Base-by-base conservation (phyloP, 1,284 basidiomycete genomes). In the Trichosporon coremiiforme region DNA sequence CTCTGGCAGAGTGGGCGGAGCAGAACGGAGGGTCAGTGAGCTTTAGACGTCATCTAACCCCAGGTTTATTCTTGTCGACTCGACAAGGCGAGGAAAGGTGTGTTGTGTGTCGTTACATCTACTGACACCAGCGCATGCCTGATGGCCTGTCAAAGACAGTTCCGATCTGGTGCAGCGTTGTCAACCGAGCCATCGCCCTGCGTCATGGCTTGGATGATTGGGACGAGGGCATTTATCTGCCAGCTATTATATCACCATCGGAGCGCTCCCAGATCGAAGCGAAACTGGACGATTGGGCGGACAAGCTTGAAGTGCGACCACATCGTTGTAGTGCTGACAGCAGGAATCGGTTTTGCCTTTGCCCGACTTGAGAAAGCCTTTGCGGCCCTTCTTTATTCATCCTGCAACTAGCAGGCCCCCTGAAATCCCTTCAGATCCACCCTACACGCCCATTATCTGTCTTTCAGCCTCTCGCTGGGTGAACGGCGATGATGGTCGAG, bases 131-230 rank as follows among this genome's bases (percentile, higher is more conserved):
- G 84, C 89, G 93, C 15, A 91, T 96, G 74, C 96, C 96, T 0
- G 96, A 99, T 77, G 94, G 95, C 0, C 85, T 98, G 0, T 92
- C 92, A 5, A 98, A 98, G 81, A 98, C 96, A 0, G 87, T 98
- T 0, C 95, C 96, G 0, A 92, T 95, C 63, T 99, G 96, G 96
- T 98, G 96, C 80, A 86, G 92, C 1, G 93, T 96, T 2, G 86
- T 98, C 74, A 98, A 98, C 77, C 86, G 88, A 8, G 93, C 93
- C 0, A 75, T 90, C 15, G 63, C 66, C 1, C 60, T 76, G 12
- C 73, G 76, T 1, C 47, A 71, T 13, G 73, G 55, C 12, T 15
- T 12, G 0, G 31, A 50, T 6, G 68, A 67, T 9, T 66, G 82
- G 82, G 78, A 82, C 60, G 73, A 73, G 6, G 57, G 70, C 7